A percentile compares a stretch with the other conserved stretches of the same genome.
phyloP scores from a whole-genome alignment of 208 protist species.

The Vickermania spadyakhi region DNA sequence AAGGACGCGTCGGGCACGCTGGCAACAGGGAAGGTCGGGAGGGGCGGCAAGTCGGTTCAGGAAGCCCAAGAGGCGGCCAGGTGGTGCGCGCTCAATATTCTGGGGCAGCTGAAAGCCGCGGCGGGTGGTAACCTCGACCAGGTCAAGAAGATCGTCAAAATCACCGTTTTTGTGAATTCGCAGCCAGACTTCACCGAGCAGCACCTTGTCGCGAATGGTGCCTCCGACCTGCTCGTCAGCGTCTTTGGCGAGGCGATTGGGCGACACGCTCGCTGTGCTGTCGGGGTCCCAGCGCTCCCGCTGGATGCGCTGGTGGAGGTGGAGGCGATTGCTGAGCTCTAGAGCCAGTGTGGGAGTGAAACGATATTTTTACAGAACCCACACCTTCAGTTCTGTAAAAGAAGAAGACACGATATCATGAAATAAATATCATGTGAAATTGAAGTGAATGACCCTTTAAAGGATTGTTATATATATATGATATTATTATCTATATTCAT shows the following conservation, averaged over 20 bases:
- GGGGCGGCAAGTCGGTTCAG: constrained; percentile 22
- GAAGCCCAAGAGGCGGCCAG: constrained; percentile 51
- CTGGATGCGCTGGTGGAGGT: constrained; percentile 60
- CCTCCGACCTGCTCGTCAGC: constrained; percentile 55
- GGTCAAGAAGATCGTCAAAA: constrained; percentile 69
- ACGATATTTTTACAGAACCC: no score
- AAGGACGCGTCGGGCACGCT: constrained; percentile 36
- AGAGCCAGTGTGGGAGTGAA: not conserved
- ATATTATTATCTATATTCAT: no score
- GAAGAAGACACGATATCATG: no score
- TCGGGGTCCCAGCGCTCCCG: constrained; percentile 63
- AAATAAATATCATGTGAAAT: no score
- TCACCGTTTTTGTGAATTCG: constrained; percentile 70
- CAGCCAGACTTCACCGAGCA: constrained; percentile 43
- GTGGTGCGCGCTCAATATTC: constrained; percentile 28
- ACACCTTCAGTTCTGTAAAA: no score
- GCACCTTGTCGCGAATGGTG: constrained; percentile 62
- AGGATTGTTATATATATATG: no score
- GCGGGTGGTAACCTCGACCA: constrained; percentile 37
- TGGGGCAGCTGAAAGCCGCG: constrained; percentile 56
- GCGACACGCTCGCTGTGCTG: constrained; percentile 58
- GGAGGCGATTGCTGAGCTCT: constrained; percentile 52
- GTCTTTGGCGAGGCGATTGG: constrained; percentile 63
- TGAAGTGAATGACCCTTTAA: no score
- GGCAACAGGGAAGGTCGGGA: constrained; percentile 42